phyloP scores from a whole-genome alignment of 805 yeast species.

The Kazachstania martiniae region DNA sequence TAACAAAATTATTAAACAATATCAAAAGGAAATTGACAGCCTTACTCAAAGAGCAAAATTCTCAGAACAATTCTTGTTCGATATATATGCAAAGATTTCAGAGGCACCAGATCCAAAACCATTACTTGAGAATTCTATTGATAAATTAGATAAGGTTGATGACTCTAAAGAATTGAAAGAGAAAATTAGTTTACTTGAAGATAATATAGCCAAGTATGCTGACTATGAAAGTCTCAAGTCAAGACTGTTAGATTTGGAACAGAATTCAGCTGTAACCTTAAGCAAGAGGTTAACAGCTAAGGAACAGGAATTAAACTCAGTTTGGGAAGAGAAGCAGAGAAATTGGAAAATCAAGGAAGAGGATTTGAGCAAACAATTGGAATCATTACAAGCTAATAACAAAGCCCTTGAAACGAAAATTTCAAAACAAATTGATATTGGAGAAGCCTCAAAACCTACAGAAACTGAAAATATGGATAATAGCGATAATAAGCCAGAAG shows the following conservation, averaged over 20 bases:
- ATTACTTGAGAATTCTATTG: slow-evolving; percentile 57
- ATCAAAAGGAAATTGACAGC: slow-evolving; percentile 81
- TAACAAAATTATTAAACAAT: slow-evolving; percentile 49
- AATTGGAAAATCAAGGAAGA: slow-evolving; percentile 55
- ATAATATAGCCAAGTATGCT: slow-evolving; percentile 50
- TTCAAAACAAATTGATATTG: slow-evolving; percentile 40
- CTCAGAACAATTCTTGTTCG: slow-evolving; percentile 64
- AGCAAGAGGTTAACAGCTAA: slow-evolving; percentile 51
- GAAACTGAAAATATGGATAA: slow-evolving; percentile 25
- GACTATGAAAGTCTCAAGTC: slow-evolving; percentile 72
- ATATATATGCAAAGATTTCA: slow-evolving; percentile 62
- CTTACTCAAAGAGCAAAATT: slow-evolving; percentile 67
- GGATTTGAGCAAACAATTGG: slow-evolving; percentile 40
- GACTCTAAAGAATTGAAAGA: slow-evolving; percentile 42
- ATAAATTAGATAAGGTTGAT: slow-evolving; percentile 43
- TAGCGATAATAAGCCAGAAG: slow-evolving; percentile 8
- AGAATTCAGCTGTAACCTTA: slow-evolving; percentile 44
- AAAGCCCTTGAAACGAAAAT: slow-evolving; percentile 63
- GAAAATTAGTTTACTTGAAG: slow-evolving; percentile 43
- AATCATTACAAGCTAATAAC: slow-evolving; percentile 42
- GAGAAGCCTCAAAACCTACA: too few relatives aligned
- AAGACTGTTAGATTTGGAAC: slow-evolving; percentile 50
- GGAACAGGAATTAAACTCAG: slow-evolving; percentile 59
- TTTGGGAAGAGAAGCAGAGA: slow-evolving; percentile 61
- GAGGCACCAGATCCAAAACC: slow-evolving; percentile 94